Evolutionary conservation across 164 flowering plant genomes (phyloP).

Genomic region (Tinospora cordifolia): DNA sequence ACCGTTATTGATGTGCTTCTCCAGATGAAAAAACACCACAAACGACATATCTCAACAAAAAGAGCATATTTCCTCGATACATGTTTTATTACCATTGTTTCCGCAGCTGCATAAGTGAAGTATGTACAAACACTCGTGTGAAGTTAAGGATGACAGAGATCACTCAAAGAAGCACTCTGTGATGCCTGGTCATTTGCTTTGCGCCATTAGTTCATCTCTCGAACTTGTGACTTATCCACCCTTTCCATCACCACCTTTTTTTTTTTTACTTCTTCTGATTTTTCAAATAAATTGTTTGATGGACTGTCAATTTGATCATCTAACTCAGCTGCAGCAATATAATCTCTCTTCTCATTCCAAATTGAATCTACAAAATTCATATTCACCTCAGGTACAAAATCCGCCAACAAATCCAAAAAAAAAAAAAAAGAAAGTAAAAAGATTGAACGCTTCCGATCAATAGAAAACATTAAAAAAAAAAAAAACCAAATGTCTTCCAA

Average conservation of each 20-base stretch:
- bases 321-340: constrained; percentile 20
- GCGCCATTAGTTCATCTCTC: neutral
- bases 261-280: constrained; percentile 15
- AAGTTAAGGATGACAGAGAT: constrained; percentile 41
- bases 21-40: constrained; percentile 98
- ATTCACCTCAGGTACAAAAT: neutral
- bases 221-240: constrained; percentile 14
- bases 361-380: constrained; percentile 15
- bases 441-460: neutral
- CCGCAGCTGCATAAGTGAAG: constrained; percentile 61
- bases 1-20: constrained; percentile 42
- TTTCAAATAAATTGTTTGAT: neutral
- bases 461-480: neutral
- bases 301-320: constrained; percentile 15
- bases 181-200: constrained; percentile 10
- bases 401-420: neutral
- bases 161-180: constrained; percentile 17
- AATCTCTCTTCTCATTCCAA: constrained; percentile 43
- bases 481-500: no score
- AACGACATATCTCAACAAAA: constrained; percentile 74
- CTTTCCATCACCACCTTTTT: constrained; percentile 25
- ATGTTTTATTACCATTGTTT: constrained; percentile 45
- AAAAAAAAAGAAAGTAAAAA: neutral
- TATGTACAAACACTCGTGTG: constrained; percentile 67
- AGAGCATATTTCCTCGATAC: constrained; percentile 76